These are phyloP conservation scores for Kwoniella heveanensis DNA, from an alignment of 768 basidiomycete genomes.

Conservation along the genomic window DNA sequence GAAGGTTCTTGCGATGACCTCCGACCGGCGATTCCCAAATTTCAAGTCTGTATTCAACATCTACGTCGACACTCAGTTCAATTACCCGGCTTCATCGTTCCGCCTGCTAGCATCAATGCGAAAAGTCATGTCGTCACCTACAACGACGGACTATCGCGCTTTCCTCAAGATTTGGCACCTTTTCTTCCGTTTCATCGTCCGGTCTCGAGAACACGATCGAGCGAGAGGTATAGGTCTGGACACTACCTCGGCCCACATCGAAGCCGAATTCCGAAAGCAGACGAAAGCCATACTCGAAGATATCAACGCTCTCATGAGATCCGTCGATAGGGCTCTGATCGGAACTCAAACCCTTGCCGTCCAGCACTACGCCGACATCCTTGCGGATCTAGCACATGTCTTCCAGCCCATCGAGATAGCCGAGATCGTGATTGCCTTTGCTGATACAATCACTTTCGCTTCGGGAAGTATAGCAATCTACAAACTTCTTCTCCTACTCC, in stretches of 20 bases:
- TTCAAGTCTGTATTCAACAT: constrained; percentile 91
- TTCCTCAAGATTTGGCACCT: constrained; percentile 97
- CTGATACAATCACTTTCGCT: constrained; percentile 72
- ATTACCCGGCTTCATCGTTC: constrained; percentile 73
- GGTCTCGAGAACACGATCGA: constrained; percentile 86
- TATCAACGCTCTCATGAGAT: constrained; percentile 86
- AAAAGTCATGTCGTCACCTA: constrained; percentile 72
- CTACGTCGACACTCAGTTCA: constrained; percentile 89
- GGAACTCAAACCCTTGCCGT: constrained; percentile 93
- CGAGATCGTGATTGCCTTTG: constrained; percentile 80
- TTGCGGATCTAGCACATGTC: constrained; percentile 81
- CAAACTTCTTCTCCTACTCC: constrained; percentile 91
- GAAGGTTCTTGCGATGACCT: constrained; percentile 85
- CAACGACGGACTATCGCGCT: constrained; percentile 74
- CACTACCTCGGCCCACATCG: constrained; percentile 81
- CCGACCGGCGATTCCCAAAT: constrained; percentile 91
- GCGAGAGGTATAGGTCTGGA: constrained; percentile 76
- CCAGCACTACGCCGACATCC: constrained; percentile 87
- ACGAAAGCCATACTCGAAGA: constrained; percentile 73
- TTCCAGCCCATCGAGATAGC: constrained; percentile 82
- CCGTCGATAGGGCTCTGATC: constrained; percentile 79
- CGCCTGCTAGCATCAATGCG: constrained; percentile 88
- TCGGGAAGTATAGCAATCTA: constrained; percentile 89
- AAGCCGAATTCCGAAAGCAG: constrained; percentile 80
- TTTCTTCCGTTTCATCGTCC: constrained; percentile 89